A percentile compares a stretch with the other conserved stretches of the same genome.
phyloP scores from a whole-genome alignment of 2,329 filamentous ascomycete genomes.

The Alternaria gaisen region DNA sequence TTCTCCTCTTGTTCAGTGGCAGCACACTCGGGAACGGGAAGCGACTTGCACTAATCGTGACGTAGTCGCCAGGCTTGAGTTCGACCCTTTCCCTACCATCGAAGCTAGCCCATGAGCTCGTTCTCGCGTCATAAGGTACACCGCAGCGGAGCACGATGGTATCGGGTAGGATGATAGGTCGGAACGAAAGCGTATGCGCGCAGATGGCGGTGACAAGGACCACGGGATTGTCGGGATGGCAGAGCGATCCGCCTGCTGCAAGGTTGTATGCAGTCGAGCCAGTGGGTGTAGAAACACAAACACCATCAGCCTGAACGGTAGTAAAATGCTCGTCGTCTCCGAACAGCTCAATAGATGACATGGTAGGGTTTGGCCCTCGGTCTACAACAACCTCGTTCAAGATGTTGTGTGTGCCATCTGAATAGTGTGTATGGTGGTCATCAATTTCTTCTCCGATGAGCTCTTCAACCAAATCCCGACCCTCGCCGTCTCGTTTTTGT shows the following conservation, averaged over 20 bases:
- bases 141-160: slow-evolving; percentile 92
- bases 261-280: slow-evolving; percentile 96
- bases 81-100: slow-evolving; percentile 86
- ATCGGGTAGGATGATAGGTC: slow-evolving; percentile 95
- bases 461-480: slow-evolving; percentile 76
- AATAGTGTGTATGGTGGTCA: slow-evolving; percentile 83
- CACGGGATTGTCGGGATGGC: slow-evolving; percentile 94
- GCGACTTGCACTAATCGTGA: slow-evolving; percentile 81
- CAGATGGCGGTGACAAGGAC: slow-evolving; percentile 95
- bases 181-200: slow-evolving; percentile 92
- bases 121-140: slow-evolving; percentile 92
- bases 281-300: slow-evolving; percentile 93
- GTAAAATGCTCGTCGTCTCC: slow-evolving; percentile 96
- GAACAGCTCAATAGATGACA: slow-evolving; percentile 92
- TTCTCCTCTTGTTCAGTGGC: slow-evolving; percentile 71
- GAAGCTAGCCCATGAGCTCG: slow-evolving; percentile 95
- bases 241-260: slow-evolving; percentile 92
- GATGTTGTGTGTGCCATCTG: slow-evolving; percentile 86
- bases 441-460: slow-evolving; percentile 86
- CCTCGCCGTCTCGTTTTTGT: slow-evolving; percentile 56
- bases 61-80: slow-evolving; percentile 79
- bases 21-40: slow-evolving; percentile 84
- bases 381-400: slow-evolving; percentile 98
- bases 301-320: slow-evolving; percentile 88
- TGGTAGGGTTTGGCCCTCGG: slow-evolving; percentile 89